Evolutionary conservation across 2,329 filamentous ascomycete species (phyloP), one percentile per base, ranked within the genome.

Genomic region (Sporothrix schenckii): DNA sequence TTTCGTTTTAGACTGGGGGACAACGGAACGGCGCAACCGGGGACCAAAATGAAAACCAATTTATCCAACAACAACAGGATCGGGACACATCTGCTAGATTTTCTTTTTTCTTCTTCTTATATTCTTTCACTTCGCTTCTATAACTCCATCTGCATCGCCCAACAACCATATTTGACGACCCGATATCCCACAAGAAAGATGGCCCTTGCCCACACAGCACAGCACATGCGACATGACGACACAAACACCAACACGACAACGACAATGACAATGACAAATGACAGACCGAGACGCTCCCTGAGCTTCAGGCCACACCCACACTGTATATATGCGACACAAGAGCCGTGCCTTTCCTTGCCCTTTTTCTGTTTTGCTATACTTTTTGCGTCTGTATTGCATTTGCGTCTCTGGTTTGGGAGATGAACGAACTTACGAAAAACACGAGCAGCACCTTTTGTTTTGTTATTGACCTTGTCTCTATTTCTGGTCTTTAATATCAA

Each of bases 11-110:
- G 3, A 63, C n/a, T 27, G 21, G 39, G 52, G 24, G 52, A 53
- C 52, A 54, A 63, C 58, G 39, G 56, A 47, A 63, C 58, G 60
- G 30, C 19, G 41, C 30, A 49, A 41, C 39, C 2, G 39, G 53
- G 24, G n/a, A 14, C 14, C 14, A 41, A 49, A 39, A 52, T 34
- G 9, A 58, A 50, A 49, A 49, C 5, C 14, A 21, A 19, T 1
- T 7, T 9, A 72, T 52, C 65, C 68, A 52, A 69, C 68, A 50
- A 34, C 41, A 63, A 61, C 34, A 44, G 41, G 58, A 39, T 47
- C 39, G 58, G 56, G 58, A 39, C 58, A 39, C 4, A 44, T 44
- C 30, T 21, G 68, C 71, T 70, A 30, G 49, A 39, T 54, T 65
- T 49, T 30, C 24, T 30, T 56, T 53, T 54, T 68, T 71, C 10